A percentile compares a stretch with the other conserved stretches of the same genome.
phyloP scores from a whole-genome alignment of 2,329 filamentous ascomycete genomes.

The Diaporthe longicolla region DNA sequence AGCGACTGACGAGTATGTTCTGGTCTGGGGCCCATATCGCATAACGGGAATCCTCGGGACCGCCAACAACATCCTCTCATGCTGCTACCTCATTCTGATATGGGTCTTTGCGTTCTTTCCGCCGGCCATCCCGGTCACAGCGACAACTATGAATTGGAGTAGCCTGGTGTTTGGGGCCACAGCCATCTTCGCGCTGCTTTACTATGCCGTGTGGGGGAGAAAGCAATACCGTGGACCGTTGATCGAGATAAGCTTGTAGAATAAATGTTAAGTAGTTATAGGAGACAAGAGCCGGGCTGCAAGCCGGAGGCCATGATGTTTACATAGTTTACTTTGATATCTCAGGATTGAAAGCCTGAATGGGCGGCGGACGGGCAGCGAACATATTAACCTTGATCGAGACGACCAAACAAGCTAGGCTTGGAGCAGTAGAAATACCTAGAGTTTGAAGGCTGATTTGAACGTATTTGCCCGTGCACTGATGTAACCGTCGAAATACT shows the following conservation, averaged over 20 bases:
- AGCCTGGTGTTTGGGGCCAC: conserved; percentile 60
- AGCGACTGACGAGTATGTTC: not conserved
- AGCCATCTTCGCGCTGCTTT: conserved; percentile 60
- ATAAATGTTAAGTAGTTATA: no score
- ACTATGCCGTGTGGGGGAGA: conserved; percentile 59
- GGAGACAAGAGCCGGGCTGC: no score
- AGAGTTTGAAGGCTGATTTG: no score
- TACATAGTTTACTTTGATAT: no score
- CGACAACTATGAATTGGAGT: conserved; percentile 62
- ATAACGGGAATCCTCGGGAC: conserved; percentile 65
- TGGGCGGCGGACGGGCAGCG: no score
- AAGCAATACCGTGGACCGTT: conserved; percentile 63
- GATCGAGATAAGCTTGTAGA: conserved; percentile 12
- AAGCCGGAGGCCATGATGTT: no score
- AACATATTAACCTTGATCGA: no score
- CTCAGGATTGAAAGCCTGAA: no score
- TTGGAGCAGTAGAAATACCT: no score
- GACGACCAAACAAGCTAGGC: no score
- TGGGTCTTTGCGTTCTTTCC: conserved; percentile 71
- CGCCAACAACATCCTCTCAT: conserved; percentile 68
- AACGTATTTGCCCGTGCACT: no score
- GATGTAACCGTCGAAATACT: no score
- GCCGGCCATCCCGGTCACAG: conserved; percentile 50
- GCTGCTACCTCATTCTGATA: conserved; percentile 66
- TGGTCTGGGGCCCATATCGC: conserved; percentile 70